These are phyloP conservation scores for Neurospora sp. DNA, from an alignment of 495 filamentous ascomycete species.

Conservation along the genomic window DNA sequence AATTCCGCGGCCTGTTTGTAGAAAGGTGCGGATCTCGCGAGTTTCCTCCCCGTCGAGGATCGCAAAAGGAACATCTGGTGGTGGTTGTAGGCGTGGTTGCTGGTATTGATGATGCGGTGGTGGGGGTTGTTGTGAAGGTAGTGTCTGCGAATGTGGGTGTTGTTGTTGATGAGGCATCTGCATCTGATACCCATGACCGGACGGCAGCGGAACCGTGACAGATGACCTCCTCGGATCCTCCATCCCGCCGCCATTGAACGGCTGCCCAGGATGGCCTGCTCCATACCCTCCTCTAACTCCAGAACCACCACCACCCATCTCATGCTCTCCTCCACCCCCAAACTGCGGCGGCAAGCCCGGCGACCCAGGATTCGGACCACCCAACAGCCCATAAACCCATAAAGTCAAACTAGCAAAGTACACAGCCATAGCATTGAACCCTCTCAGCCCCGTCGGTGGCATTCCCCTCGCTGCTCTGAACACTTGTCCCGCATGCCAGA, in stretches of 20 bases:
- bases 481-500: slow-evolving; percentile 52
- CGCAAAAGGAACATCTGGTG: neutral
- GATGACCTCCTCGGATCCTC: neutral
- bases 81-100: neutral
- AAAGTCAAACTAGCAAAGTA: slow-evolving; percentile 48
- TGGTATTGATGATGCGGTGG: neutral
- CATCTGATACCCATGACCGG: neutral
- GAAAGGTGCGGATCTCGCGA: slow-evolving; percentile 3
- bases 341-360: neutral
- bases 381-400: slow-evolving; percentile 41
- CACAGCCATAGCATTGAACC: slow-evolving; percentile 45
- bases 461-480: slow-evolving; percentile 40
- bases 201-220: neutral
- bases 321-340: neutral
- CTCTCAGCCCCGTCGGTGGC: slow-evolving; percentile 30
- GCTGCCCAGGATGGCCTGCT: neutral
- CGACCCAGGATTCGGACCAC: neutral
- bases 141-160: neutral
- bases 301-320: neutral
- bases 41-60: slow-evolving; percentile 13
- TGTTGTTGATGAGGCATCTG: neutral
- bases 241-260: neutral
- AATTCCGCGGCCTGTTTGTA: slow-evolving; percentile 11
- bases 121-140: neutral
- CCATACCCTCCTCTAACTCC: neutral